These are phyloP conservation scores for Amoeboradix gromovi DNA, from an alignment of 371 early-diverging fungal species.

Conservation along the genomic window DNA sequence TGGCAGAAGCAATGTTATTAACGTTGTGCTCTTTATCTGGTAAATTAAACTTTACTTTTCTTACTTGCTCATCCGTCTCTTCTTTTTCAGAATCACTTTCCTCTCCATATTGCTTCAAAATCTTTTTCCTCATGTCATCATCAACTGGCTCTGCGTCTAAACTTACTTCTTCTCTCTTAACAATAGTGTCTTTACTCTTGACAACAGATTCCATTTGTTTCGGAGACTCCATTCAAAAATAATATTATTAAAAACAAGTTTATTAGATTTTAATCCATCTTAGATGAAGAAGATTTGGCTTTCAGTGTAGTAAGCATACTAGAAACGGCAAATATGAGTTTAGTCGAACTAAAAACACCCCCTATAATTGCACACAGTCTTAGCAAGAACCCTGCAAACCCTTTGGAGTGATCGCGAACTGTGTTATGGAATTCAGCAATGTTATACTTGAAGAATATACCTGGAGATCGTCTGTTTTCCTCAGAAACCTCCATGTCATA, in stretches of 20 bases:
- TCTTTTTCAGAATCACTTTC: not conserved
- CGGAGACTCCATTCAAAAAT: too few relatives aligned
- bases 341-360: slow-evolving; percentile 36
- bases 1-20: not conserved
- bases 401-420: slow-evolving; percentile 40
- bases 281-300: not conserved
- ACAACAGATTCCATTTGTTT: too few relatives aligned
- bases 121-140: not conserved
- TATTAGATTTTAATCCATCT: too few relatives aligned
- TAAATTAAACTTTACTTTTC: not conserved
- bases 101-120: not conserved
- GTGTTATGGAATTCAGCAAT: slow-evolving; percentile 15
- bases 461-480: slow-evolving; percentile 15
- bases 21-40: not conserved
- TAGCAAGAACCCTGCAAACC: slow-evolving; percentile 25
- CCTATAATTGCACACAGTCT: slow-evolving; percentile 64
- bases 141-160: not conserved
- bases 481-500: slow-evolving; percentile 16
- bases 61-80: not conserved
- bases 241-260: too few relatives aligned
- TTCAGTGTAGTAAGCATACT: not conserved
- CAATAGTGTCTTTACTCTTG: too few relatives aligned
- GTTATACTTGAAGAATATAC: slow-evolving; percentile 65
- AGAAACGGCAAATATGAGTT: slow-evolving; percentile 8
- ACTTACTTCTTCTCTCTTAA: too few relatives aligned